A percentile compares a stretch with the other conserved stretches of the same genome.
These are phyloP conservation scores for Rostrohypoxylon terebratum DNA, from an alignment of 495 filamentous ascomycete genomes.

Conservation along the genomic window DNA sequence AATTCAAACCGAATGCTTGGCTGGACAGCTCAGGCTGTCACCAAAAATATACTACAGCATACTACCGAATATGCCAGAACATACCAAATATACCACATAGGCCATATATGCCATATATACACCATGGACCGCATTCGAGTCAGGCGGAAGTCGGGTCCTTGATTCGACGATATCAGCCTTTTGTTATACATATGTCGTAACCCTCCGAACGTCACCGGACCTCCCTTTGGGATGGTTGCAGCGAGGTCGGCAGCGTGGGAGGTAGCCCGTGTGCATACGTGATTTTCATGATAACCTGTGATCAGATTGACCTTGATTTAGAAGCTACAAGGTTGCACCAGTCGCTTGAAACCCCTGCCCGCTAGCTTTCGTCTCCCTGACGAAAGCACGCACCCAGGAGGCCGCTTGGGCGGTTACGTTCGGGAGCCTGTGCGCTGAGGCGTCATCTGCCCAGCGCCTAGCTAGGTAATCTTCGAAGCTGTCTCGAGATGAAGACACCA, in stretches of 20 bases:
- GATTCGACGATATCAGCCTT: constrained; percentile 46
- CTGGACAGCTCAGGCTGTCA: constrained; percentile 30
- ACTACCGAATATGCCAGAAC: neutral
- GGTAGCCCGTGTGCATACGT: constrained; percentile 27
- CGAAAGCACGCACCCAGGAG: constrained; percentile 17
- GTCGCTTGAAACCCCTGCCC: constrained; percentile 37
- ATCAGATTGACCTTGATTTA: constrained; percentile 39
- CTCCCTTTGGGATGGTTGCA: constrained; percentile 46
- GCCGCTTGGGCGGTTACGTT: constrained; percentile 39
- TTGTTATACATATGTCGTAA: constrained; percentile 47
- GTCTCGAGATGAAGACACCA: constrained; percentile 46
- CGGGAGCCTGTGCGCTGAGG: constrained; percentile 43
- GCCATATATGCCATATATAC: neutral
- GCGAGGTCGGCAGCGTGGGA: constrained; percentile 42
- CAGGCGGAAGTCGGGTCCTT: constrained; percentile 32
- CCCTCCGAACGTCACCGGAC: constrained; percentile 44
- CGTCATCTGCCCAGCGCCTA: constrained; percentile 35
- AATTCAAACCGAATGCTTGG: constrained; percentile 35
- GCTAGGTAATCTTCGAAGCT: constrained; percentile 18
- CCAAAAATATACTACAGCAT: constrained; percentile 20
- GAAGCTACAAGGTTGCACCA: constrained; percentile 42
- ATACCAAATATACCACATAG: neutral
- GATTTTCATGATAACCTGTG: constrained; percentile 39
- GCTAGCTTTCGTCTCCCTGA: constrained; percentile 21
- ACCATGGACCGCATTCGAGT: constrained; percentile 31